phyloP scores from a whole-genome alignment of 345 rosid species.

The Turritis glabra region DNA sequence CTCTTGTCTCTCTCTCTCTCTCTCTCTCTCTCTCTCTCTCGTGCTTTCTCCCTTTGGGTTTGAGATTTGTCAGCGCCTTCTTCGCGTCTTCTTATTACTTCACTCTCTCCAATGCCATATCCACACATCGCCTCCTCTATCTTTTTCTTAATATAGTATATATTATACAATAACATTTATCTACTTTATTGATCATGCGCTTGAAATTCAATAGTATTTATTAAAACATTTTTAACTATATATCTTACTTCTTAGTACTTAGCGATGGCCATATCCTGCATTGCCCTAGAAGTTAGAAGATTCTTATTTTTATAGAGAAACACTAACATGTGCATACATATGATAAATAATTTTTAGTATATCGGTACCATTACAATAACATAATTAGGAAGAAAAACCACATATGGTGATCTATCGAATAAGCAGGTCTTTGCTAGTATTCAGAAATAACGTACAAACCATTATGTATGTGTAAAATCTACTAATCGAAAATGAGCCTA shows the following conservation, averaged over 20 bases:
- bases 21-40: slow-evolving; percentile 38
- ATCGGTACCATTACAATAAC: neutral
- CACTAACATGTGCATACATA: neutral
- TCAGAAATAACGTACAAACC: neutral
- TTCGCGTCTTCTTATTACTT: slow-evolving; percentile 51
- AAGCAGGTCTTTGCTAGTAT: neutral
- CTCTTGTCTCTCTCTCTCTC: slow-evolving; percentile 25
- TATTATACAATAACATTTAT: neutral
- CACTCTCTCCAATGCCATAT: slow-evolving; percentile 39
- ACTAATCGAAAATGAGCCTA: neutral
- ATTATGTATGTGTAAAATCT: neutral
- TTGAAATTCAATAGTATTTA: neutral
- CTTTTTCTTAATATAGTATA: neutral
- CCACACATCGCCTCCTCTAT: neutral
- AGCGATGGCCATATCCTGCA: slow-evolving; percentile 1
- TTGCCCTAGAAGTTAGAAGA: slow-evolving; percentile 32
- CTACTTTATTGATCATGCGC: slow-evolving; percentile 12
- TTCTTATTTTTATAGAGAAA: slow-evolving; percentile 12
- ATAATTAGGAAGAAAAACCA: neutral
- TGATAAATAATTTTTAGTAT: neutral
- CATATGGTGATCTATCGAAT: neutral
- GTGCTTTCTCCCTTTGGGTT: slow-evolving; percentile 39
- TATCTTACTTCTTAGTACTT: neutral
- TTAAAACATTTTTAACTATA: neutral
- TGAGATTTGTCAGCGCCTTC: slow-evolving; percentile 72